Conservation (phyloP, 306 rosid genomes). For the Trifolium repens region DNA sequence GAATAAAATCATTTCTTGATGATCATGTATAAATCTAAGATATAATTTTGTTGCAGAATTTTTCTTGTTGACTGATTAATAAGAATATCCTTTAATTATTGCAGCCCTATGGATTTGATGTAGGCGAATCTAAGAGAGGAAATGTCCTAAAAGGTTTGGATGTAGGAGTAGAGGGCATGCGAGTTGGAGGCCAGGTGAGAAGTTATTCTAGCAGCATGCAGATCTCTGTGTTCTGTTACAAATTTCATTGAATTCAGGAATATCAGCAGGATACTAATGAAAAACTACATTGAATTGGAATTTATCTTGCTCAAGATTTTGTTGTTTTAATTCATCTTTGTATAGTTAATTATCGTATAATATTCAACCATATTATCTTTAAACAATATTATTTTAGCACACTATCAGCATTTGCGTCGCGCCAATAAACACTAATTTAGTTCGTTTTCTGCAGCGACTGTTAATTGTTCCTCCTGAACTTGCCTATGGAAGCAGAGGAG, state of each 20-base stretch:
- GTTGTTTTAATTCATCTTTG: constrained; percentile 6
- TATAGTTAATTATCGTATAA: background rate
- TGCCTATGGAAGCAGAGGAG: constrained; percentile 88
- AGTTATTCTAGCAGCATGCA: constrained; percentile 6
- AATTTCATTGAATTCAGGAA: constrained; percentile 18
- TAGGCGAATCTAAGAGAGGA: constrained; percentile 91
- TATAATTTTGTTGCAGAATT: background rate
- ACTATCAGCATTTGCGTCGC: background rate
- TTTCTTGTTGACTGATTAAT: constrained; percentile 33
- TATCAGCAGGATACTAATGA: constrained; percentile 4
- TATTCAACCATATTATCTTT: background rate
- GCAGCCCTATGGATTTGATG: constrained; percentile 99
- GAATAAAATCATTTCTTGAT: background rate
- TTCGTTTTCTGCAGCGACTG: constrained; percentile 63
- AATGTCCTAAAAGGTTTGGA: constrained; percentile 88
- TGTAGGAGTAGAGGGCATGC: constrained; percentile 91
- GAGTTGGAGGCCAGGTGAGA: constrained; percentile 95
- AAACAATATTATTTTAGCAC: constrained; percentile 5
- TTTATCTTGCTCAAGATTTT: background rate
- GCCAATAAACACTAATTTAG: constrained; percentile 28
- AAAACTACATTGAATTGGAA: constrained; percentile 27
- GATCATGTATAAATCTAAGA: background rate
- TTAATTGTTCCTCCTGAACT: constrained; percentile 89
- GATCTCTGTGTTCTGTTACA: constrained; percentile 22
- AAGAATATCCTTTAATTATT: constrained; percentile 47